phyloP scores from a whole-genome alignment of 805 yeast genomes.

The Zygotorulaspora chibaensis region DNA sequence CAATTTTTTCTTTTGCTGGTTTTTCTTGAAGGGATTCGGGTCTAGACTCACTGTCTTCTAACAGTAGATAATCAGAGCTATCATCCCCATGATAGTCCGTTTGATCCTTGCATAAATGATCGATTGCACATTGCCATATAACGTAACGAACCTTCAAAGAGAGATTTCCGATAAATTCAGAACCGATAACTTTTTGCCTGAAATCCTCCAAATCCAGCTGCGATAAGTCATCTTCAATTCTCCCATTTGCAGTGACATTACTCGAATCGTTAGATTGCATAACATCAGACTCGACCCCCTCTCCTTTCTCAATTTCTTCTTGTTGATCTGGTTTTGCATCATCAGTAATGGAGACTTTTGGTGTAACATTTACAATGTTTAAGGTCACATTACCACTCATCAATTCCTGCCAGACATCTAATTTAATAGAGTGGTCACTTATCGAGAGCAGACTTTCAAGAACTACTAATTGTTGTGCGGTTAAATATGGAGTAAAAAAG shows the following conservation, averaged over 20 bases:
- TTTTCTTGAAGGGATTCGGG: conserved; percentile 1
- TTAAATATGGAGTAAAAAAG: conserved; percentile 46
- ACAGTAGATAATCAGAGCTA: conserved; percentile 13
- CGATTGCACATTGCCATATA: conserved; percentile 59
- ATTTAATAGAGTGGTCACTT: conserved; percentile 21
- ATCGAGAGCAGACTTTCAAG: conserved; percentile 44
- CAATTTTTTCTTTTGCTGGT: background rate
- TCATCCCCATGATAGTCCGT: conserved; percentile 20
- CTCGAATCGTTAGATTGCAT: conserved; percentile 2
- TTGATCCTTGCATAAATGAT: conserved; percentile 28
- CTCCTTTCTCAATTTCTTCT: conserved; percentile 1
- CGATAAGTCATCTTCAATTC: conserved; percentile 34
- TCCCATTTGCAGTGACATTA: conserved; percentile 4
- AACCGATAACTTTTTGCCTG: conserved; percentile 42
- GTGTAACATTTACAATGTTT: conserved; percentile 26
- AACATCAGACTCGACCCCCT: conserved; percentile 1
- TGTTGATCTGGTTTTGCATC: background rate
- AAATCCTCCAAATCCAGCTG: conserved; percentile 39
- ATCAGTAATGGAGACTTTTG: background rate
- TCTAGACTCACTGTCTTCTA: conserved; percentile 11
- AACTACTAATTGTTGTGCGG: conserved; percentile 53
- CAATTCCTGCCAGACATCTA: conserved; percentile 44
- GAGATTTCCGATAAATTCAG: conserved; percentile 47
- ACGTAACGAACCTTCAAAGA: conserved; percentile 64
- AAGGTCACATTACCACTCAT: conserved; percentile 35